Base-by-base conservation (phyloP, 805 yeast genomes). In the Saccharomycopsis vini region DNA sequence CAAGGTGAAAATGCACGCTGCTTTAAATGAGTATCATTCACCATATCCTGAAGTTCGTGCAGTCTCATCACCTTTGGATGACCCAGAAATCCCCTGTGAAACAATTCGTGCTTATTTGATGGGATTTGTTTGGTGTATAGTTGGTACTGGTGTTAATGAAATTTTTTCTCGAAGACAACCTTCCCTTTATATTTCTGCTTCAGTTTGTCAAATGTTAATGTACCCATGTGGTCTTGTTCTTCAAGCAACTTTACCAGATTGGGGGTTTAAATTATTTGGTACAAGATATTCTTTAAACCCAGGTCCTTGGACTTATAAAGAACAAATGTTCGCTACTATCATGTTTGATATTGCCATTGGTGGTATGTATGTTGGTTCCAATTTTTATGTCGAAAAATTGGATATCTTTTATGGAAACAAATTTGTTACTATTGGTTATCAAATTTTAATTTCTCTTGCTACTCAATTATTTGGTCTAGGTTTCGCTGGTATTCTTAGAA, bases 1-100 rank as follows among this genome's bases (percentile, higher is more conserved):
- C 20, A 56, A 60, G 41, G 52, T 54, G 16, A 56, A 55, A 43
- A 45, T 58, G 34, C 51, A 54, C 29, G 73, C 72, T 19, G 63
- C 66, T 26, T 52, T 60, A 24, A 63, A 65, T n/a, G 50, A 56
- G 61, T 71, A 54, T 49, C 62, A 67, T 52, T 72, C 78, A 18
- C 82, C 83, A 7, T 79, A 78, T 55, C 75, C 81, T 1, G 85
- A 79, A 58, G 84, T 79, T 18, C 68, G 86, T 57, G 73, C 83
- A 22, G 72, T 79, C 19, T 73, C 76, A 34, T 72, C 74, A 19
- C 67, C 75, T 26, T 49, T 63, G 26, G 79, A 75, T 54, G 77
- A 75, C 54, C 64, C 67, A 1, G 51, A 57, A 3, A 55, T 69
- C 20, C 74, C 74, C 4, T 68, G 69, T 49, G 77, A 73, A 62